Base-by-base conservation (phyloP, 2,329 filamentous ascomycete species). In the Fusarium algeriense region DNA sequence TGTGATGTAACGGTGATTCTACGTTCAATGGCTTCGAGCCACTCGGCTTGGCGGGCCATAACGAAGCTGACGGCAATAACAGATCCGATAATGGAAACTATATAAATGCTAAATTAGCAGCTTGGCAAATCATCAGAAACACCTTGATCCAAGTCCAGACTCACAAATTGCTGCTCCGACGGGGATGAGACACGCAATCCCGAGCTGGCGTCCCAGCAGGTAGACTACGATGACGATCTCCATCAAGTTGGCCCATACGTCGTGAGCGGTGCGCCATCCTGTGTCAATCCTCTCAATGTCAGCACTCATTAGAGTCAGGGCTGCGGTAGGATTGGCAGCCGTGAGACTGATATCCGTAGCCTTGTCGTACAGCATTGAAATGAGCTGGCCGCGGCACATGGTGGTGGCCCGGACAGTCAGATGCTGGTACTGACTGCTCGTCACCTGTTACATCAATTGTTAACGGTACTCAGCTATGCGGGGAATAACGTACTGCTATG, bases 201-300 rank as follows among this genome's bases (percentile, higher is more conserved):
- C 71, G 1, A 74, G 74, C 50, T 86, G 81, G 13, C 75, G 74
- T 19, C 85, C 79, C 1, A 89, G 74, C 0, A 88, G 75, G 69
- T 81, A 88, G 30, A 84, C 80, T 2, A 82, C 83, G 19, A 87
- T 52, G 3, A 69, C 79, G 23, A 85, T 81, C 62, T 87, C 82
- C 0, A 86, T 70, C 2, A 79, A 56, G 37, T 77, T 80, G 2
- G 79, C 81, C 82, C 82, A 84, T 4, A 81, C 60, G 28, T 85
- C 83, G 53, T 85, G 84, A 34, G 83, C 65, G 0, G 70, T 77
- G n/a, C 76, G 72, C 48, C 81, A 79, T 1, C 80, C 80, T 1
- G 73, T 69, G 4, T 75, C 75, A 14, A 85, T 81, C 1, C 80
- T 78, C 56, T 83, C 83, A 19, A 85, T 78, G 41, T 86, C 84